phyloP scores from a whole-genome alignment of 2,329 filamentous ascomycete species.

The Cladophialophora yegresii region DNA sequence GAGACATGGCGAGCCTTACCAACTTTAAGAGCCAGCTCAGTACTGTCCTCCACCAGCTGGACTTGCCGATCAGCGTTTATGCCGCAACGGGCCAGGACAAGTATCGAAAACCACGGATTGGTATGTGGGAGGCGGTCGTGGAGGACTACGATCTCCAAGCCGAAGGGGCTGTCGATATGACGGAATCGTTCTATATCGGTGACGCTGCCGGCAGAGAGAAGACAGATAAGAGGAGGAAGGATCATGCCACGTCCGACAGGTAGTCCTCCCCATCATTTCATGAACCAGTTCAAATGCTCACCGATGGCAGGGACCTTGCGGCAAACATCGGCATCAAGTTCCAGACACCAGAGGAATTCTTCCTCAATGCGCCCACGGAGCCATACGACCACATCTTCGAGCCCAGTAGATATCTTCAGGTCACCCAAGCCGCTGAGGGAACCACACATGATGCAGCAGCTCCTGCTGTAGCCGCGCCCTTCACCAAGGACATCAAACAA shows the following conservation, averaged over 20 bases:
- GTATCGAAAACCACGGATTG: constrained; percentile 81
- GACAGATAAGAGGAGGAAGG: constrained; percentile 50
- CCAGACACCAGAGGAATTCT: constrained; percentile 88
- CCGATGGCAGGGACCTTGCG: constrained; percentile 69
- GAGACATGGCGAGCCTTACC: constrained; percentile 65
- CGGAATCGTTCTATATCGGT: constrained; percentile 79
- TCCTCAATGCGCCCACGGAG: constrained; percentile 67
- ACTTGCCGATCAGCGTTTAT: constrained; percentile 77
- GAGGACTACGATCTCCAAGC: constrained; percentile 62
- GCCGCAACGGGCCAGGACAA: constrained; percentile 80
- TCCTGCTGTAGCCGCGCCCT: constrained; percentile 30
- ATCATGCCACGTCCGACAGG: constrained; percentile 64
- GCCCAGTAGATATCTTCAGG: constrained; percentile 58
- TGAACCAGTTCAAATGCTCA: neutral
- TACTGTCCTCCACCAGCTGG: constrained; percentile 68
- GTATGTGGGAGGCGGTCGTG: constrained; percentile 79
- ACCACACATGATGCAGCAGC: neutral
- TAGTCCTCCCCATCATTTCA: constrained; percentile 37
- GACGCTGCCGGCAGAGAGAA: constrained; percentile 68
- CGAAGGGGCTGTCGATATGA: constrained; percentile 63
- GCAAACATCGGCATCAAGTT: constrained; percentile 79
- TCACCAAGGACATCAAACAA: constrained; percentile 63
- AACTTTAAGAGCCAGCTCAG: constrained; percentile 83
- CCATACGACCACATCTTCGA: constrained; percentile 73
- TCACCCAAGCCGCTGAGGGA: neutral